A percentile compares a stretch with the other conserved stretches of the same genome.
phyloP scores from a whole-genome alignment of 2,329 filamentous ascomycete species.

The Colletotrichum lentis region DNA sequence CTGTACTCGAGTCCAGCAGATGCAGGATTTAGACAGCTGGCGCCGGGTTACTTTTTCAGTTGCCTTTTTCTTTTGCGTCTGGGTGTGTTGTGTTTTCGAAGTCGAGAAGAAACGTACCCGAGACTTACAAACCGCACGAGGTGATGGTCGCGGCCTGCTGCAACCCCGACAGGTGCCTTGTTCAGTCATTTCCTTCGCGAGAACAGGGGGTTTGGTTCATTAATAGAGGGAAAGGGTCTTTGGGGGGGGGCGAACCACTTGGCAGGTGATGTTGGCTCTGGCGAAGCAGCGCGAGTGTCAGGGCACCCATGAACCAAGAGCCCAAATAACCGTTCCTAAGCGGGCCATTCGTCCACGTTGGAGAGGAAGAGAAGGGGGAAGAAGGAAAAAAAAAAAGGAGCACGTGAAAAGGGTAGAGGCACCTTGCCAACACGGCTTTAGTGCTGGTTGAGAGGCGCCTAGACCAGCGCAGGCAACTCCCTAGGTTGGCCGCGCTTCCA shows the following conservation, averaged over 20 bases:
- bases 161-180: slow-evolving; percentile 1
- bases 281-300: slow-evolving; percentile 17
- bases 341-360: slow-evolving; percentile 24
- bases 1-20: slow-evolving; percentile 4
- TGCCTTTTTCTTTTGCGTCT: neutral
- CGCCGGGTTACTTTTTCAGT: neutral
- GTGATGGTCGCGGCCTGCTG: slow-evolving; percentile 8
- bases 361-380: neutral
- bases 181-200: neutral
- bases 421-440: slow-evolving; percentile 27
- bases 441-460: slow-evolving; percentile 24
- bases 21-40: slow-evolving; percentile 17
- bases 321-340: neutral
- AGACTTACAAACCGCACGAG: neutral
- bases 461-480: slow-evolving; percentile 13
- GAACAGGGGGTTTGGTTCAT: neutral
- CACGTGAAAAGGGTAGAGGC: slow-evolving; percentile 22
- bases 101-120: neutral
- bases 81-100: neutral
- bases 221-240: neutral
- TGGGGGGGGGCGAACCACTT: neutral
- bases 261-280: slow-evolving; percentile 20
- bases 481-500: neutral
- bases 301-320: slow-evolving; percentile 1
- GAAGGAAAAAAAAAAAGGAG: neutral